phyloP scores from a whole-genome alignment of 768 basidiomycete species.

The Tulasnella sp. region DNA sequence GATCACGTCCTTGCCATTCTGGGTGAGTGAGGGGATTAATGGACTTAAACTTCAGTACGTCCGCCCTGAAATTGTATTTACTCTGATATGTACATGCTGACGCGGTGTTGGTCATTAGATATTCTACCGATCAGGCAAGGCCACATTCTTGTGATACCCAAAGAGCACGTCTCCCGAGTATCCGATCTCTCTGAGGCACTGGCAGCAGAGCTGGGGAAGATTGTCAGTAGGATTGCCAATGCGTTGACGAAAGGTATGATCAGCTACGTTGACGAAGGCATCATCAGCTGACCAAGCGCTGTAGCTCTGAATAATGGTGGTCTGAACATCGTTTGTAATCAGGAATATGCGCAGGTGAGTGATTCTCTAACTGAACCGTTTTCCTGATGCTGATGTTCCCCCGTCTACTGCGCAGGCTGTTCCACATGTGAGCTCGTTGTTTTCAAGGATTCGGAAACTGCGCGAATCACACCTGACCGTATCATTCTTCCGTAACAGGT shows the following conservation, averaged over 20 bases:
- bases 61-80: neutral
- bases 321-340: slow-evolving; percentile 68
- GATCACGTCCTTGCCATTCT: slow-evolving; percentile 55
- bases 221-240: slow-evolving; percentile 49
- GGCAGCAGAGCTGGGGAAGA: slow-evolving; percentile 48
- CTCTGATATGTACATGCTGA: slow-evolving; percentile 2
- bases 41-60: neutral
- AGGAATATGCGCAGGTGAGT: slow-evolving; percentile 57
- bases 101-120: slow-evolving; percentile 32
- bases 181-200: slow-evolving; percentile 54
- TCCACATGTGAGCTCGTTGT: slow-evolving; percentile 43
- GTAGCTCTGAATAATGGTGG: slow-evolving; percentile 53
- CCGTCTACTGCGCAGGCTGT: slow-evolving; percentile 34
- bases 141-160: slow-evolving; percentile 63
- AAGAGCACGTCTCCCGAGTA: slow-evolving; percentile 47
- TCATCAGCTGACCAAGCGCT: neutral
- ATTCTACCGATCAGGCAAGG: slow-evolving; percentile 57
- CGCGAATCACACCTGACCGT: too few species aligned
- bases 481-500: slow-evolving; percentile 34
- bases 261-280: neutral
- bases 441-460: too few species aligned
- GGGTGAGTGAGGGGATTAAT: slow-evolving; percentile 30
- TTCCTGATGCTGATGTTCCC: too few species aligned
- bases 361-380: neutral
- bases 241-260: slow-evolving; percentile 49